phyloP scores from a whole-genome alignment of 2,329 filamentous ascomycete species.

The Graphiopsis chlorocephala region DNA sequence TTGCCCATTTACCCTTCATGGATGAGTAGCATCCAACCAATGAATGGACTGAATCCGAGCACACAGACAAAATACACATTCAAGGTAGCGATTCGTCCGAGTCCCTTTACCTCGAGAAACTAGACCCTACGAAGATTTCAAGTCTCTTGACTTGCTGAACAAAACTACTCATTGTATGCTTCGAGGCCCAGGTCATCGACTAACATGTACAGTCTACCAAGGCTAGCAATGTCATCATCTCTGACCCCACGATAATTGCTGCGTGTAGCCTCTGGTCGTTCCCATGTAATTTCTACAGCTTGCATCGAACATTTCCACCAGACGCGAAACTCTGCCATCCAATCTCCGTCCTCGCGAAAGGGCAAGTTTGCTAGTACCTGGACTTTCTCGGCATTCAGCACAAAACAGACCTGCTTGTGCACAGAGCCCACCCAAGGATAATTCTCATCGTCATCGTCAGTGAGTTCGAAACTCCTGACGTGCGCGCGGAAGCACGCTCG shows the following conservation, averaged over 20 bases:
- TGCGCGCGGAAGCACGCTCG: neutral
- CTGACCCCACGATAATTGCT: neutral
- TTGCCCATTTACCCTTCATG: neutral
- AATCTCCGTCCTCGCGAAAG: neutral
- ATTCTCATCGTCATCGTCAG: neutral
- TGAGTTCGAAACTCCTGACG: neutral
- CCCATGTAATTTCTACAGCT: neutral
- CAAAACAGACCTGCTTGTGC: neutral
- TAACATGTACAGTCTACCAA: neutral
- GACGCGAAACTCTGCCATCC: neutral
- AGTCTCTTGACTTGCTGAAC: neutral
- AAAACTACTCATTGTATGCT: neutral
- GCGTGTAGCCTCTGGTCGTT: neutral
- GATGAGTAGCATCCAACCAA: neutral
- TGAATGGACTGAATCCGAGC: neutral
- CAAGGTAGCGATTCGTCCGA: neutral
- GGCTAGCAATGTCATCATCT: neutral
- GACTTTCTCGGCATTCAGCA: neutral
- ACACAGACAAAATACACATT: neutral
- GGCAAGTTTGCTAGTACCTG: neutral
- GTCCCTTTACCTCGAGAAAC: neutral
- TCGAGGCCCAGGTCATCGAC: neutral
- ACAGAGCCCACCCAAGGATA: neutral
- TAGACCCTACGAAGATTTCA: neutral
- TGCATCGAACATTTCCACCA: neutral